Evolutionary conservation across 2,329 filamentous ascomycete species (phyloP), one percentile per base, ranked within the genome.

Genomic region (Orbilia ellipsospora): DNA sequence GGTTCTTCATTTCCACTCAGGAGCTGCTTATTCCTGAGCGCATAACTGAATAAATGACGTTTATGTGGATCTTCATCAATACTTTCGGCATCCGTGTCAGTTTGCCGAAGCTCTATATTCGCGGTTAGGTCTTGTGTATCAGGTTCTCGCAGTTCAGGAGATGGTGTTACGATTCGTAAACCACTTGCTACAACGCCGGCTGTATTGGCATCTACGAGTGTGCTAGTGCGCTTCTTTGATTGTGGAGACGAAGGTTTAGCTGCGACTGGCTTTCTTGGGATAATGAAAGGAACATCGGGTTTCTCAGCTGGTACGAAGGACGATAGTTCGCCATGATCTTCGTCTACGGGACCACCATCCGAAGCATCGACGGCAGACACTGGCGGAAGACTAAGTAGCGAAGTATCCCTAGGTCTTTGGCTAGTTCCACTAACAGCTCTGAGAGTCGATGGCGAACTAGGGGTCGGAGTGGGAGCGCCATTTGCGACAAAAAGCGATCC

Each of bases 21-120:
- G 28, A 74, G 64, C 26, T 74, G 63, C 40, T 74, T 74, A 18
- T 74, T 74, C 13, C 28, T 44, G 18, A 68, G 51, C 26, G 56
- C 62, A 31, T 73, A 73, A 8, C 45, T 31, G 59, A 74, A 74
- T 10, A 74, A 18, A 60, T 74, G 70, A 3, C 70, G 70, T 20
- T 42, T 63, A 45, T 74, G 70, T 4, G 70, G 70, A 40, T 74
- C 70, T 23, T 74, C 70, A 44, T 74, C 70, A n/a, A 56, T 44
- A 51, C 70, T 74, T 23, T 62, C 56, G 42, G 54, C 70, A 42
- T 62, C 59, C 15, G 40, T 12, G 16, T 63, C 63, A 4, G 28
- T 26, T 10, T 28, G 23, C 6, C 13, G 44, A 18, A 48, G 26
- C 15, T 60, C 10, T 6, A 54, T 42, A 8, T 31, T 67, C 10